Evolutionary conservation across 768 basidiomycete species (phyloP).

Genomic region (Trichaptum fuscoviolaceum): DNA sequence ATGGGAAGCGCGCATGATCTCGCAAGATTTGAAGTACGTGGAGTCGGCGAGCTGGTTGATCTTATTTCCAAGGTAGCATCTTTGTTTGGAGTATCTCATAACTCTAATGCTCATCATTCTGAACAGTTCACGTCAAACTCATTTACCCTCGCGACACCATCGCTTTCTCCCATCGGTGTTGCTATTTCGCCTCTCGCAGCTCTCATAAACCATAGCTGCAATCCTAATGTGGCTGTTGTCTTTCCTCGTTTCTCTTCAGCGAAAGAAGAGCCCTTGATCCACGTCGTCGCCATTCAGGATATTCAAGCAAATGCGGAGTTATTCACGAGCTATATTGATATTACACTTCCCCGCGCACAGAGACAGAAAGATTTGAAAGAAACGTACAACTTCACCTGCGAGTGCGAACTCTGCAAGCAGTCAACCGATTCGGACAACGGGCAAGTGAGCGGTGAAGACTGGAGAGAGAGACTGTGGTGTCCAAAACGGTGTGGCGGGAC

Average conservation of each 20-base stretch:
- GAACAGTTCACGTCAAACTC: slow-evolving; percentile 86
- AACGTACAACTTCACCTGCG: slow-evolving; percentile 77
- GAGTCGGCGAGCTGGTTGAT: slow-evolving; percentile 59
- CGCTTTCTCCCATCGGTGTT: slow-evolving; percentile 76
- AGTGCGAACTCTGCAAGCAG: slow-evolving; percentile 52
- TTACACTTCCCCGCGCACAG: slow-evolving; percentile 54
- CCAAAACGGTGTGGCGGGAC: slow-evolving; percentile 62
- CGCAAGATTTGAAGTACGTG: slow-evolving; percentile 48
- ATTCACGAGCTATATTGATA: slow-evolving; percentile 80
- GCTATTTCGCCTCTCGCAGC: slow-evolving; percentile 79
- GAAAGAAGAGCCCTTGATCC: slow-evolving; percentile 54
- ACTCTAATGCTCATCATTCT: slow-evolving; percentile 8
- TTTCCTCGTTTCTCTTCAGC: slow-evolving; percentile 55
- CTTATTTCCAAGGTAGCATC: slow-evolving; percentile 58
- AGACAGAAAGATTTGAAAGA: slow-evolving; percentile 57
- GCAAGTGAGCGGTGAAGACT: slow-evolving; percentile 38
- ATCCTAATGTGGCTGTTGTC: slow-evolving; percentile 86
- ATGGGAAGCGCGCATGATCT: slow-evolving; percentile 56
- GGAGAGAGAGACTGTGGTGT: slow-evolving; percentile 64
- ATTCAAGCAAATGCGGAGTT: slow-evolving; percentile 75
- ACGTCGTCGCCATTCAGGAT: slow-evolving; percentile 64
- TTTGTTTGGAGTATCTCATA: background rate
- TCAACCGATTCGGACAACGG: slow-evolving; percentile 4
- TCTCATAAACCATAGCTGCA: slow-evolving; percentile 83
- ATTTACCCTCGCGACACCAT: slow-evolving; percentile 75